Evolutionary conservation across 306 rosid species (phyloP).

Genomic region (Ormosia emarginata): DNA sequence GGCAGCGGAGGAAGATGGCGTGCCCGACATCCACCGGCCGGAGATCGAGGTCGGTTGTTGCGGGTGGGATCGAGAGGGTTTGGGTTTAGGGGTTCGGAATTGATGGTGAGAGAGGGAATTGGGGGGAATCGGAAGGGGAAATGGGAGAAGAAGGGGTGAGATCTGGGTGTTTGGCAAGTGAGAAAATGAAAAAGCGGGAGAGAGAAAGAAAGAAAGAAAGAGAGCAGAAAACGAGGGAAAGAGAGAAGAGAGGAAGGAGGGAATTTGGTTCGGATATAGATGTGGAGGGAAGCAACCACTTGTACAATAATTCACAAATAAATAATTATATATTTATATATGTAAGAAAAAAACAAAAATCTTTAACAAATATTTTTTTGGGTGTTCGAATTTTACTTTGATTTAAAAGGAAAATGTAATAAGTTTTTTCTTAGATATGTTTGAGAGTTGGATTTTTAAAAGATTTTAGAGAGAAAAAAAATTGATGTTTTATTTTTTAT

Average conservation of each 20-base stretch:
- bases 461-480: no score
- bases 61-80: background rate
- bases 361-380: background rate
- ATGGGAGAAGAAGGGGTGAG: conserved; percentile 28
- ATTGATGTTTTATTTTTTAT: no score
- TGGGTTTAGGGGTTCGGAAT: background rate
- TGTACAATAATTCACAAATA: conserved; percentile 20
- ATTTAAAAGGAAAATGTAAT: background rate
- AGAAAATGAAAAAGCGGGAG: conserved; percentile 68
- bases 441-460: no score
- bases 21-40: conserved; percentile 58
- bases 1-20: conserved; percentile 35
- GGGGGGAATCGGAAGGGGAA: background rate
- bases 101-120: background rate
- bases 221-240: conserved; percentile 84
- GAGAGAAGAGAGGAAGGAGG: conserved; percentile 52
- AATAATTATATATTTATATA: background rate
- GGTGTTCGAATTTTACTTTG: background rate
- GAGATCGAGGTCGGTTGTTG: conserved; percentile 34
- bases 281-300: conserved; percentile 95
- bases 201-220: conserved; percentile 48
- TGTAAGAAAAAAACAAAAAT: background rate
- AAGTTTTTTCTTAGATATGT: background rate
- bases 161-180: conserved; percentile 54
- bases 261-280: conserved; percentile 91